A percentile compares a stretch with the other conserved stretches of the same genome.
These are phyloP conservation scores for Cordyceps javanica DNA, from an alignment of 2,329 filamentous ascomycete species.

Conservation along the genomic window DNA sequence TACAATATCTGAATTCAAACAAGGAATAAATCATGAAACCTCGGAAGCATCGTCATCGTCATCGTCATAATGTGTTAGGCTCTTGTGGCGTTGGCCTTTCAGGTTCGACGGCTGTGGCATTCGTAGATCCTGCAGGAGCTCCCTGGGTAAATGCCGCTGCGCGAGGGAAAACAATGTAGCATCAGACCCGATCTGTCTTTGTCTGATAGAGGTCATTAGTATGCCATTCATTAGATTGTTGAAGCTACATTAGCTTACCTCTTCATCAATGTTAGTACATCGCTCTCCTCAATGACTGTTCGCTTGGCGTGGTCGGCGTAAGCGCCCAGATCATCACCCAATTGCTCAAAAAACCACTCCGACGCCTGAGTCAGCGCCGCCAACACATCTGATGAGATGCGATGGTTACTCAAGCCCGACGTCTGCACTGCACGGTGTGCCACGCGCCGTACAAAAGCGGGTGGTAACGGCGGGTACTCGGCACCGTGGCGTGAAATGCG, in stretches of 20 bases:
- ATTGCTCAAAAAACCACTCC: constrained; percentile 89
- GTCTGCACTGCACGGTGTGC: constrained; percentile 65
- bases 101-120: constrained; percentile 55
- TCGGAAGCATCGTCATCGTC: constrained; percentile 24
- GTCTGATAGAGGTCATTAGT: constrained; percentile 42
- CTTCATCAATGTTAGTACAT: constrained; percentile 75
- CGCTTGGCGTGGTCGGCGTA: constrained; percentile 78
- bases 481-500: constrained; percentile 63
- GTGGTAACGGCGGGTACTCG: constrained; percentile 68
- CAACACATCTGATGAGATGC: constrained; percentile 67
- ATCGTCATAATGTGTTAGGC: constrained; percentile 18
- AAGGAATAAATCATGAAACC: constrained; percentile 23
- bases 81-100: constrained; percentile 38
- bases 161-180: constrained; percentile 83
- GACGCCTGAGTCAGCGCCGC: constrained; percentile 71
- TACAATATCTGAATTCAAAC: constrained; percentile 18
- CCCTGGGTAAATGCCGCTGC: constrained; percentile 72
- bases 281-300: constrained; percentile 79
- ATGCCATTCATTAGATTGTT: background rate
- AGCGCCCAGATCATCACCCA: constrained; percentile 69
- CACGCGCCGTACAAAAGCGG: constrained; percentile 65
- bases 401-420: constrained; percentile 58
- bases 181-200: constrained; percentile 65
- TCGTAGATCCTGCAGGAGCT: constrained; percentile 75
- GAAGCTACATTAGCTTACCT: constrained; percentile 52